Base-by-base conservation (phyloP, 495 filamentous ascomycete species). In the Bryoglossum gracile region DNA sequence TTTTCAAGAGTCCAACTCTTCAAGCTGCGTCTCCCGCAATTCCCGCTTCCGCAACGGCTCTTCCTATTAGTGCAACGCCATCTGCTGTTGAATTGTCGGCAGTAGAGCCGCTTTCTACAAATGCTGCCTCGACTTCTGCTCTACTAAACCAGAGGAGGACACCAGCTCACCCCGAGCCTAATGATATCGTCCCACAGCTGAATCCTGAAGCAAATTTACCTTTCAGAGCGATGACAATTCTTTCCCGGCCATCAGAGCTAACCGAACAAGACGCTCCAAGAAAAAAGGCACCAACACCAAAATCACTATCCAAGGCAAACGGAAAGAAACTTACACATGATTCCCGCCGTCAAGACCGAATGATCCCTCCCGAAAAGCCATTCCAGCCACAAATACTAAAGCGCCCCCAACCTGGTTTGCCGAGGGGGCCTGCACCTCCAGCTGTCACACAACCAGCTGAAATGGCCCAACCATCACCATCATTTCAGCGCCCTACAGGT, bases 351-450 rank as follows among this genome's bases (percentile, higher is more conserved):
- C 30, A 24, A 41, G 17, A 18, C 9, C 6, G 26, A n/a, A 25
- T 34, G 13, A 22, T 34, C n/a, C 18, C 48, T 21, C 40, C 36
- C 1, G 50, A 49, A 4, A 77, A 73, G 56, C 58, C 69, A 10
- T 82, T 81, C 59, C 75, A 82, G 40, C 77, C 77, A 3, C 73
- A 81, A 50, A 82, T 81, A 34, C 61, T 83, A 14, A 76, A 77
- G 43, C 71, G 77, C 0, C 73, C 76, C 51, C 43, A 47, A 62
- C 30, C 43, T 61, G 18, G 56, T 40, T 34, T 32, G 42, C 26
- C 65, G 44, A 47, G 25, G 24, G 23, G 24, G 23, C 23, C 55
- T 16, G 54, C 55, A 14, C 43, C 57, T 50, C 18, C 59, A 4
- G 43, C 50, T 8, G 28, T 42, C 11, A 14, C 23, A 3, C 58